Percentiles rank a stretch among this genome's conserved stretches.
Conservation (phyloP, 176 grass and related monocot species). For the Avena eriantha region DNA sequence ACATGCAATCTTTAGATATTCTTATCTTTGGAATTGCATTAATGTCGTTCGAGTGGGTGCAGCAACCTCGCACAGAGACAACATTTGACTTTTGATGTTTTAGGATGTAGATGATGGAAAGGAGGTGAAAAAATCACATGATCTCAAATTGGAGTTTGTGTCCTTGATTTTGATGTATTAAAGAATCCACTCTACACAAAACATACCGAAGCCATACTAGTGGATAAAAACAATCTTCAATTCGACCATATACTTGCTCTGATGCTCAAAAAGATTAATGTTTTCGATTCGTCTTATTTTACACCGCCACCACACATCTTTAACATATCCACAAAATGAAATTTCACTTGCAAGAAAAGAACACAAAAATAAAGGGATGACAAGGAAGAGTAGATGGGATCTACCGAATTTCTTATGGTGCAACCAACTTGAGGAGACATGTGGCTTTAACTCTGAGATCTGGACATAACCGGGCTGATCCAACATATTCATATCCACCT, state of each 20-base stretch:
- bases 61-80: neutral
- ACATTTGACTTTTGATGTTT: neutral
- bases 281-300: neutral
- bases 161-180: neutral
- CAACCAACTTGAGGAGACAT: neutral
- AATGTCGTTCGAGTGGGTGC: neutral
- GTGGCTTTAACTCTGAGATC: neutral
- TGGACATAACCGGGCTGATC: neutral
- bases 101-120: neutral
- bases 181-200: neutral
- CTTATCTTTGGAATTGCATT: neutral
- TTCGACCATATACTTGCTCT: neutral
- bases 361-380: too few species aligned
- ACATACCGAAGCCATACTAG: neutral
- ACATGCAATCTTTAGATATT: neutral
- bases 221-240: too few species aligned
- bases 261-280: neutral
- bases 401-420: neutral
- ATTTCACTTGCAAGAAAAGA: neutral
- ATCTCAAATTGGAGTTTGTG: neutral
- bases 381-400: neutral
- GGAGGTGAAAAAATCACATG: too few species aligned
- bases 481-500: neutral
- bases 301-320: neutral
- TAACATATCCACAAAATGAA: neutral